These are phyloP conservation scores for Calonectria pseudoturangicola DNA, from an alignment of 2,329 filamentous ascomycete genomes.

Conservation along the genomic window DNA sequence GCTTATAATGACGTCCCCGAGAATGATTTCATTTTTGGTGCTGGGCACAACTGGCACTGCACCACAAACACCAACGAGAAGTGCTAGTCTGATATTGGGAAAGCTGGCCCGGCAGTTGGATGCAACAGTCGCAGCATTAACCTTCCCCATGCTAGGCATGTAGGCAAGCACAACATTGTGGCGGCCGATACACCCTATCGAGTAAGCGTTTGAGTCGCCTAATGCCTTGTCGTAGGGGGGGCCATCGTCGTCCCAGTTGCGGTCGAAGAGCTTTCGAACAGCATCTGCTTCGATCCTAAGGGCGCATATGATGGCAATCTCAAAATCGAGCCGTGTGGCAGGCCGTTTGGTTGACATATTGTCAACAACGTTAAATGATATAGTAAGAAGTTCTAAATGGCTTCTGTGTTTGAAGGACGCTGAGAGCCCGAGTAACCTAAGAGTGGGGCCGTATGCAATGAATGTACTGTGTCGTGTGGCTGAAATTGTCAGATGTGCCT, in stretches of 20 bases:
- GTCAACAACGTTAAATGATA: background rate
- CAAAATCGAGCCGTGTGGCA: constrained; percentile 30
- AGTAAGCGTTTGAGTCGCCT: constrained; percentile 47
- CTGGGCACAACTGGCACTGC: constrained; percentile 41
- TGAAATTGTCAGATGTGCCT: background rate
- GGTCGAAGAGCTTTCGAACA: constrained; percentile 46
- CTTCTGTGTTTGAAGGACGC: too few species aligned
- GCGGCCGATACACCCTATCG: background rate
- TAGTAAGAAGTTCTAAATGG: background rate
- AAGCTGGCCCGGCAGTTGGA: constrained; percentile 3
- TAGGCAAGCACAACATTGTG: constrained; percentile 24
- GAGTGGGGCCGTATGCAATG: too few species aligned
- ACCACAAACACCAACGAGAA: constrained; percentile 40
- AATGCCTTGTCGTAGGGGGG: constrained; percentile 48
- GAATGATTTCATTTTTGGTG: constrained; percentile 41
- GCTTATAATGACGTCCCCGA: constrained; percentile 56
- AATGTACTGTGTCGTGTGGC: too few species aligned
- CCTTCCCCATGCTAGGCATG: constrained; percentile 26
- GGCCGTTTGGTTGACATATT: background rate
- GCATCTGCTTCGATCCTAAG: constrained; percentile 46
- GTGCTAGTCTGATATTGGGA: constrained; percentile 8
- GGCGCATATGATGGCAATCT: constrained; percentile 48
- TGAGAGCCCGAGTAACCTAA: background rate
- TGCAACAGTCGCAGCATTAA: background rate
- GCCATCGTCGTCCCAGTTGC: constrained; percentile 39